Evolutionary conservation across 164 flowering plant species (phyloP), one percentile per base, ranked within the genome.

Genomic region (Warburgia ugandensis): DNA sequence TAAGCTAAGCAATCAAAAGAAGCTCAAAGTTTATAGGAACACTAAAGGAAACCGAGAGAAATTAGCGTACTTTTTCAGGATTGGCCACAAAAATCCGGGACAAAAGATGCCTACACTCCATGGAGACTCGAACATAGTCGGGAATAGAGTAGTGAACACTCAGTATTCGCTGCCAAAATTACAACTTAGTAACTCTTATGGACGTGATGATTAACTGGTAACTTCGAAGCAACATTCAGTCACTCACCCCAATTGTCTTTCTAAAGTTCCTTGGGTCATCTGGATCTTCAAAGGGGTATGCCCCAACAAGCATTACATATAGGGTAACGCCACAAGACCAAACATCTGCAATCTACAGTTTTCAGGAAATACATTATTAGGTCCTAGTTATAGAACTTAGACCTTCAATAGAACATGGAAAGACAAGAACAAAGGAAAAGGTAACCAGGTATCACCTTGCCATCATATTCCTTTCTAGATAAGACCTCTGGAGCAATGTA

Each of bases 251-350:
- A 45, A 82, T 79, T 3, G 85, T 75, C 62, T 77, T 81, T 3
- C 76, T 71, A 35, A 81, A 77, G 55, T 79, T 77, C 60, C 68
- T 71, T 35, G 83, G 83, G 70, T 81, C 84, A 28, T 79, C 82
- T 14, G 88, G 82, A 51, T 81, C 88, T 60, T 81, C 88, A 56
- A 81, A 81, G 0, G 88, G 88, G 58, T 79, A 81, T 37, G 71
- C 83, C 50, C 89, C 89, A 1, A 81, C 81, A 56, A 81, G 43
- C 85, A 81, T 81, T 41, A 81, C 89, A 52, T 79, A 81, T 14
- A 79, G 57, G 2, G 84, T 81, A 52, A 81, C 89, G 5, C 84
- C 89, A 64, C 82, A 76, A 3, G 88, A 81, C 88, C 88, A 81
- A 41, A 81, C 88, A 74, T 81, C 88, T 50, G 88, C 76, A 64